A percentile compares a stretch with the other conserved stretches of the same genome.
Conservation (phyloP, 768 basidiomycete genomes). For the Clavulina sp. region DNA sequence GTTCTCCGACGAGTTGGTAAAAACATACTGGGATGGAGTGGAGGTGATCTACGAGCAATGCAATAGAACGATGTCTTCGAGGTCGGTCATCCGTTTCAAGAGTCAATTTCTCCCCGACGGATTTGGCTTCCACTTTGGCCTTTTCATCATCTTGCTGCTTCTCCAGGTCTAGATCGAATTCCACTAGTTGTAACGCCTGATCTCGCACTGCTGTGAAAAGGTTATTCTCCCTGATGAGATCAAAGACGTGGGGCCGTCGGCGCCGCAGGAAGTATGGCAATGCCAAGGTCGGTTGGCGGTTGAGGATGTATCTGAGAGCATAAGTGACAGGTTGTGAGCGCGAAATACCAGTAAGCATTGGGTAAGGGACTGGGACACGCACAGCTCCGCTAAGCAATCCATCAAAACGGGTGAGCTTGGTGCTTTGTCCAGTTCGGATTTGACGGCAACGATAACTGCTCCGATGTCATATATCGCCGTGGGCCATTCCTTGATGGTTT, state of each 20-base stretch:
- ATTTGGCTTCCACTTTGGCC: slow-evolving; percentile 4
- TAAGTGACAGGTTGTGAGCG: not conserved
- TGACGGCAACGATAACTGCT: slow-evolving; percentile 79
- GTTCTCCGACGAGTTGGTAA: no score
- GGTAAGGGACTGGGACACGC: slow-evolving; percentile 14
- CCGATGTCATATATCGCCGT: slow-evolving; percentile 73
- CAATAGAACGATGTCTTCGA: slow-evolving; percentile 75
- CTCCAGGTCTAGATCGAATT: slow-evolving; percentile 82
- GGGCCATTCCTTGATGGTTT: slow-evolving; percentile 79
- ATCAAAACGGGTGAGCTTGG: slow-evolving; percentile 50
- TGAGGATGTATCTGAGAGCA: slow-evolving; percentile 54
- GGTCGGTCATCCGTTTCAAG: no score
- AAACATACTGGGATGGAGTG: slow-evolving; percentile 81
- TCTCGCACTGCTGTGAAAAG: slow-evolving; percentile 91
- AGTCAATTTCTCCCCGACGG: slow-evolving; percentile 7
- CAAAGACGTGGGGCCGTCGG: slow-evolving; percentile 77
- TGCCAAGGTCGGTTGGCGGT: slow-evolving; percentile 88
- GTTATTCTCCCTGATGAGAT: slow-evolving; percentile 84
- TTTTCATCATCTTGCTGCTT: slow-evolving; percentile 31
- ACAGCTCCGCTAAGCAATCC: slow-evolving; percentile 90
- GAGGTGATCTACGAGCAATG: slow-evolving; percentile 77
- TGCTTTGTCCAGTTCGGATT: slow-evolving; percentile 54
- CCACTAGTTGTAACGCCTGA: slow-evolving; percentile 78
- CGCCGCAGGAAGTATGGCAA: slow-evolving; percentile 78
- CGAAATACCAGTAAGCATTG: not conserved